phyloP scores from a whole-genome alignment of 768 basidiomycete species.

The Mycena epipterygia region DNA sequence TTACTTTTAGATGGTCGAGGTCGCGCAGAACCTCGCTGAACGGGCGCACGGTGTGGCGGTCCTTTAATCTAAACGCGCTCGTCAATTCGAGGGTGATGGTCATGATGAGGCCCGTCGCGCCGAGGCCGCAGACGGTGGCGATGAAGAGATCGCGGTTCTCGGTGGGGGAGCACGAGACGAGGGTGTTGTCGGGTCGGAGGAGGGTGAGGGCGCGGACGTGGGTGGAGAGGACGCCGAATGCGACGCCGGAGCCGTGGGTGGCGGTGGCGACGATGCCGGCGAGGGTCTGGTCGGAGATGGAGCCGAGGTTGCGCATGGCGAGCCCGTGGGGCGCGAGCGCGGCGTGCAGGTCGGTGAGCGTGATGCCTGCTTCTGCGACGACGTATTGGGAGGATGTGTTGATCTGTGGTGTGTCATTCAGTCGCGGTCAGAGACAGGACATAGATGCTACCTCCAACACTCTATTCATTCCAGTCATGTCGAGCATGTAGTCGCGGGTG shows the following conservation, averaged over 20 bases:
- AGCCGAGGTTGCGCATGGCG: slow-evolving; percentile 94
- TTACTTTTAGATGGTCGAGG: slow-evolving; percentile 66
- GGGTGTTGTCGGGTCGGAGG: slow-evolving; percentile 81
- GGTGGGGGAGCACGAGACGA: slow-evolving; percentile 74
- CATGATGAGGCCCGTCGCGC: slow-evolving; percentile 90
- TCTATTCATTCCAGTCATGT: slow-evolving; percentile 76
- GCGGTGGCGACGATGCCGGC: slow-evolving; percentile 94
- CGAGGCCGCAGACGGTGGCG: slow-evolving; percentile 92
- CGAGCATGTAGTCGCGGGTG: slow-evolving; percentile 88
- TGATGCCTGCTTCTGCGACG: slow-evolving; percentile 83
- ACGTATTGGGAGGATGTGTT: slow-evolving; percentile 76
- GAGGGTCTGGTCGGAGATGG: slow-evolving; percentile 96
- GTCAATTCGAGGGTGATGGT: slow-evolving; percentile 84
- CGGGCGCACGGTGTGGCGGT: slow-evolving; percentile 70
- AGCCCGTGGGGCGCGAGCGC: slow-evolving; percentile 75
- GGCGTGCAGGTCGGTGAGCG: slow-evolving; percentile 79
- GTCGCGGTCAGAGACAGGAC: no score
- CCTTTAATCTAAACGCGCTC: slow-evolving; percentile 84
- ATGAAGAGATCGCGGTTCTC: slow-evolving; percentile 83
- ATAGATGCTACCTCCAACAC: no score
- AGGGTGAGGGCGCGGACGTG: slow-evolving; percentile 83
- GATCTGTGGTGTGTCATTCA: no score
- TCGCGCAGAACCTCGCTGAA: slow-evolving; percentile 74
- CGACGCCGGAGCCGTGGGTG: slow-evolving; percentile 92
- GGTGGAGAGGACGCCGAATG: slow-evolving; percentile 85